Conservation (phyloP, 345 rosid species). For the Eucalyptus erythrocorys region DNA sequence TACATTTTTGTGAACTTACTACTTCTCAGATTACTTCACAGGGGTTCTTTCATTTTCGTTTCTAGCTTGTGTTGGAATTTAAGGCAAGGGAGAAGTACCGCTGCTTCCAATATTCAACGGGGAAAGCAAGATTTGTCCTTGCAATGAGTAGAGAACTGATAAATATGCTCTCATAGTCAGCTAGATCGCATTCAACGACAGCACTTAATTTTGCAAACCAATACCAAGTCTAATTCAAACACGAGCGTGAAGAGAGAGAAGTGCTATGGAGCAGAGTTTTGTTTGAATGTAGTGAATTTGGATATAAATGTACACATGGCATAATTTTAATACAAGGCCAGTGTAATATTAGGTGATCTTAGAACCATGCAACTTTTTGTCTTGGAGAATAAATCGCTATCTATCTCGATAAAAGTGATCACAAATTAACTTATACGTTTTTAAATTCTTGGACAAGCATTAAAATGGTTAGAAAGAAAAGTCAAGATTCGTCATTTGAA, state of each 20-base stretch:
- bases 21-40: not conserved
- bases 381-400: not conserved
- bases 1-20: not conserved
- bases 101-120: not conserved
- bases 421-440: not conserved
- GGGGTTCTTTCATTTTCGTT: not conserved
- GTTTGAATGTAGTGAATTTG: not conserved
- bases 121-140: not conserved
- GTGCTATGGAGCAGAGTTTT: not conserved
- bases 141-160: not conserved
- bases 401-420: not conserved
- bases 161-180: not conserved
- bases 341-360: not conserved
- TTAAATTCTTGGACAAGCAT: accelerated
- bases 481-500: not conserved
- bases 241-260: not conserved
- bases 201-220: not conserved
- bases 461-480: not conserved
- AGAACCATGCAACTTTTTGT: accelerated
- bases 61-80: not conserved
- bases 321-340: not conserved
- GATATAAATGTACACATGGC: not conserved
- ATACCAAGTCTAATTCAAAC: not conserved
- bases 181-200: not conserved
- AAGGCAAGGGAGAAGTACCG: not conserved